Evolutionary conservation across 805 yeast genomes (phyloP), one percentile per base, ranked within the genome.

Genomic region (Jamesozyma gamospora): DNA sequence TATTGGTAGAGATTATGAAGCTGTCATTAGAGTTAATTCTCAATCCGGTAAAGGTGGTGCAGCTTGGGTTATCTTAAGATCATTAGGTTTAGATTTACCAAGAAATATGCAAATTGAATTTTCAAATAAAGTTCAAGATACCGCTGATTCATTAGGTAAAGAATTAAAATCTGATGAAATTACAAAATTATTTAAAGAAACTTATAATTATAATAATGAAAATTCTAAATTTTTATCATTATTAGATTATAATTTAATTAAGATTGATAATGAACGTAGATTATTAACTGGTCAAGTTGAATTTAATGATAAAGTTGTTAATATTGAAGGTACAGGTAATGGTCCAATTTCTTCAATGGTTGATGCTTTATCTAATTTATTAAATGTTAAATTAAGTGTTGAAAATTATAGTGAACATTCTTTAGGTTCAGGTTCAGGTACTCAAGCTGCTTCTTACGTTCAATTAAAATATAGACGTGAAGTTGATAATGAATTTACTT

Each of bases 11-110:
- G 81, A 81, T n/a, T 84, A 84, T 64, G 94, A 84, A 63, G 92
- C 94, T n/a, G 82, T 84, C 41, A 83, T 83, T 51, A 75, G 94
- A 56, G 92, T 83, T 58, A 83, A 83, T 63, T 82, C 92, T 11
- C 94, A 83, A 64, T 75, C 84, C 19, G 94, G 94, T 45, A 83
- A 83, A 64, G 94, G 94, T 53, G 94, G 94, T 49, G 82, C 90
- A 10, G 84, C 94, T 5, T 83, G 94, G 92, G 79, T 84, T 48
- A 80, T 83, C 54, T 68, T 83, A 55, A 71, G 84, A 48, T 72
- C 74, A 48, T 70, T 84, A 60, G 90, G 80, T 52, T 72, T 83
- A 42, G 94, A 83, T 57, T 71, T 84, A 50, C 94, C 94, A 32
- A 74, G 90, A 58, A 82, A 81, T 30, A 66, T 83, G 55, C 94